Conservation (phyloP, 2,329 filamentous ascomycete genomes). For the Botryosphaeria dothidea region DNA sequence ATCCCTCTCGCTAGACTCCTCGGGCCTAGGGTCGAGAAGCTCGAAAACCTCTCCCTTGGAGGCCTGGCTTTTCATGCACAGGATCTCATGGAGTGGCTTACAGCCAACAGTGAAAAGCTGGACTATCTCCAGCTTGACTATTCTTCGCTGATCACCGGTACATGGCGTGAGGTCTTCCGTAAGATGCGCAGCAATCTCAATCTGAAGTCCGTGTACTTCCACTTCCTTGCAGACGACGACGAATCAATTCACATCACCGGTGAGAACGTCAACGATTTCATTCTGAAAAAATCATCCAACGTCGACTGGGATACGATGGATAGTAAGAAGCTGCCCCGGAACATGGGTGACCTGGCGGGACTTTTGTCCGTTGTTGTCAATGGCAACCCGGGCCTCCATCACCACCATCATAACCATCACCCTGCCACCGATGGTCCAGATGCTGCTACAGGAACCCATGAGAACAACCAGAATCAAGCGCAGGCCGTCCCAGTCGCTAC, state of each 20-base stretch:
- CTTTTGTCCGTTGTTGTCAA: conserved; percentile 2
- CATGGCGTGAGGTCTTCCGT: conserved; percentile 5
- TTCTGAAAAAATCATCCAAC: background rate
- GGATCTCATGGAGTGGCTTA: conserved; percentile 5
- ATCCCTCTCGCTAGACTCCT: background rate
- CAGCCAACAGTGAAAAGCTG: background rate
- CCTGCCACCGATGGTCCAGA: background rate
- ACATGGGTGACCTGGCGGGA: conserved; percentile 1
- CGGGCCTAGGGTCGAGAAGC: conserved; percentile 3
- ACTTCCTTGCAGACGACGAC: conserved; percentile 1
- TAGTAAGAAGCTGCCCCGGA: background rate
- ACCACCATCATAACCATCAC: background rate
- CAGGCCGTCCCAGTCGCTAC: background rate
- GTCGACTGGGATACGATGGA: conserved; percentile 15
- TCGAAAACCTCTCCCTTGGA: background rate
- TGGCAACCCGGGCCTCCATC: background rate
- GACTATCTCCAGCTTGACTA: conserved; percentile 6
- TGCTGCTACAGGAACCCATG: background rate
- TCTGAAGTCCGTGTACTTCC: conserved; percentile 4
- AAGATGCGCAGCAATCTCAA: conserved; percentile 4
- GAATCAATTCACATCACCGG: conserved; percentile 7
- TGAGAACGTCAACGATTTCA: conserved; percentile 8
- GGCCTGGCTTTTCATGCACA: background rate
- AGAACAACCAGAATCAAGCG: background rate
- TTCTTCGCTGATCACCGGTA: background rate